Evolutionary conservation across 768 basidiomycete species (phyloP).

Genomic region (Strobilomyces dryophilus): DNA sequence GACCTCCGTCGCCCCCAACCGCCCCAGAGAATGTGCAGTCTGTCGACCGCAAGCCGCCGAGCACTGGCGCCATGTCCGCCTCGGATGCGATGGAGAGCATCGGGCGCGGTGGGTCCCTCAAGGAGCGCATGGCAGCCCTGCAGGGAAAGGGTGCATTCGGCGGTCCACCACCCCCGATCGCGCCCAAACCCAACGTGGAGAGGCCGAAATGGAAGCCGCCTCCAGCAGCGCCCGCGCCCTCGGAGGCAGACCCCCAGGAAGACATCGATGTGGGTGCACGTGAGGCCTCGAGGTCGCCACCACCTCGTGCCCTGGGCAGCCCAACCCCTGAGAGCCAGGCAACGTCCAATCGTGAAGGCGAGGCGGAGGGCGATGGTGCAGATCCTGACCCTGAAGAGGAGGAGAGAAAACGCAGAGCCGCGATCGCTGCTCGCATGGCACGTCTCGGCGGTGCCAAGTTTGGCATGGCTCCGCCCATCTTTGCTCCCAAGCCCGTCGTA

Average conservation of each 20-base stretch:
- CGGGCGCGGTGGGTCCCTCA: slow-evolving; percentile 72
- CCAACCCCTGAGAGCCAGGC: slow-evolving; percentile 14
- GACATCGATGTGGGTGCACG: slow-evolving; percentile 18
- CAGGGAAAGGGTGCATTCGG: slow-evolving; percentile 84
- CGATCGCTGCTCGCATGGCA: slow-evolving; percentile 91
- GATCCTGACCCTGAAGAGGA: slow-evolving; percentile 55
- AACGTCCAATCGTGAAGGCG: slow-evolving; percentile 26
- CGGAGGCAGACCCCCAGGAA: slow-evolving; percentile 43
- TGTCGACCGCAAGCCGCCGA: slow-evolving; percentile 21
- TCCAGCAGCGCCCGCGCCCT: slow-evolving; percentile 43
- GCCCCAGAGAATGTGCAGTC: slow-evolving; percentile 19
- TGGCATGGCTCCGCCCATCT: slow-evolving; percentile 74
- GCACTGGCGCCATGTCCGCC: slow-evolving; percentile 61
- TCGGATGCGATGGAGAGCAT: slow-evolving; percentile 89
- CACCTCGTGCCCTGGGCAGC: slow-evolving; percentile 22
- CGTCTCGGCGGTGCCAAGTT: slow-evolving; percentile 82
- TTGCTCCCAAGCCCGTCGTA: slow-evolving; percentile 50
- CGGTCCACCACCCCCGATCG: slow-evolving; percentile 42
- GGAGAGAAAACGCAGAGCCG: slow-evolving; percentile 75
- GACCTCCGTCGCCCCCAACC: slow-evolving; percentile 43
- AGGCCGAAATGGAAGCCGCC: slow-evolving; percentile 89
- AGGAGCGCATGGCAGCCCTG: slow-evolving; percentile 93
- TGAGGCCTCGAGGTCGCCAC: slow-evolving; percentile 34
- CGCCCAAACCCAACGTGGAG: slow-evolving; percentile 49
- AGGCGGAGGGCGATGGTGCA: slow-evolving; percentile 19